Evolutionary conservation across 257 asterid genomes (phyloP), one percentile per base, ranked within the genome.

Genomic region (Solanum pennellii): DNA sequence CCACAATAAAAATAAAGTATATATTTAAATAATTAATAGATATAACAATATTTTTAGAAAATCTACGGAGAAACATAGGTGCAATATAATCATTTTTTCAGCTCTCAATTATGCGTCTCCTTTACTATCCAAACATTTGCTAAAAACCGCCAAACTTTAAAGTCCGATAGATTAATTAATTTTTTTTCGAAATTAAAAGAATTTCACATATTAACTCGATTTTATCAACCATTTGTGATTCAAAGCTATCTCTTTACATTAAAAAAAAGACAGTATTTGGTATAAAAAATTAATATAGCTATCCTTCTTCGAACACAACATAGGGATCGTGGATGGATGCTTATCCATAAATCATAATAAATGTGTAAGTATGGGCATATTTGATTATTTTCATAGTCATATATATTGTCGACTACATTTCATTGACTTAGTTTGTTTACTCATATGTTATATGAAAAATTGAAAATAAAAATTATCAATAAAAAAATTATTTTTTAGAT

Each of bases 401-500:
- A 56, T 20, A 56, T n/a, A 20, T 56, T 56, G 5, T 56, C 62
- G 4, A 52, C 62, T 23, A 56, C n/a, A 56, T 56, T 56, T 56
- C 2, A 56, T 56, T 20, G 65, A 3, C 65, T 56, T 20, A 56
- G 3, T 56, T 56, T 20, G 1, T 4, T 7, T 56, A 56, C 39
- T 5, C 0, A 1, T 9, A 56, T 18, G 1, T 18, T 9, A 18
- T 18, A 20, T 3, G 1, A 56, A 56, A 56, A 18, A 2, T 3
- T 56, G 25, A 56, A 18, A 18, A 1, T 56, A 56, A 56, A 56
- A 56, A 56, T 20, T 56, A 1, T 56, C 1, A 7, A 16, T 16
- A 6, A 16, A 16, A 52, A 13, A 7, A 1, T 3, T 0, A 0
- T 16, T 52, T 49, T 52, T 16, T 52, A 59, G 2, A 59, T 0